Base-by-base conservation (phyloP, 805 yeast genomes). In the Suhomyces vadensis region DNA sequence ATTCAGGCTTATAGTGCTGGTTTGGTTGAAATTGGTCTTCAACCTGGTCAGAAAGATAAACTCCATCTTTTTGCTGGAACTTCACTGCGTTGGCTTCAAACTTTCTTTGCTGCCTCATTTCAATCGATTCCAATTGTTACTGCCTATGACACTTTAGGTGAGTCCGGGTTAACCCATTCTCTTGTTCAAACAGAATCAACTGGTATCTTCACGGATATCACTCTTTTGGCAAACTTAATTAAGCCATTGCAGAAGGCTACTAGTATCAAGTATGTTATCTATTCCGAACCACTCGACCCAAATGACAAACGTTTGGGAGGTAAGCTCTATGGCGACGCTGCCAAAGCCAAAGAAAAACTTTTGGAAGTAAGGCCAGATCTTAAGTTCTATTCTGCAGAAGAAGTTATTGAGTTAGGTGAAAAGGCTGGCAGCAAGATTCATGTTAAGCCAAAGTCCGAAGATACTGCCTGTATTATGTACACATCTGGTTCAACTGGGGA, bases 81-180 rank as follows among this genome's bases (percentile, higher is more conserved):
- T 10, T 86, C 95, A 11, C 84, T 80, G 44, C 81, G 81, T 60
- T 92, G 98, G 98, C 79, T 92, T 88, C 86, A 87, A 69, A 78
- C 87, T 24, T 92, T 82, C 52, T 64, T 88, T 47, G 96, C 91
- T 11, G 77, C 88, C 42, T 79, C 81, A 55, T 73, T 90, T 41
- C 97, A 89, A 66, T 69, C 78, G 39, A 83, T 94, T 48, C 87
- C 98, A 19, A 77, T 86, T 45, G 98, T 90, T 31, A 94, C 99
- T 11, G 98, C 99, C 29, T 94, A 94, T 66, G 97, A 91, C 65
- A 89, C 97, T 35, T 75, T 91, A 53, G 97, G 97, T 46, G 95
- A 89, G 66, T 76, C 77, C 27, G 96, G 96, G 19, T 76, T 91
- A 59, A 85, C 84, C 45, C 95, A 86, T 67, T 90, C 97, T 2